Percentiles rank a stretch among this genome's conserved stretches.
phyloP scores from a whole-genome alignment of 495 filamentous ascomycete species.

The Annulohypoxylon bovei region DNA sequence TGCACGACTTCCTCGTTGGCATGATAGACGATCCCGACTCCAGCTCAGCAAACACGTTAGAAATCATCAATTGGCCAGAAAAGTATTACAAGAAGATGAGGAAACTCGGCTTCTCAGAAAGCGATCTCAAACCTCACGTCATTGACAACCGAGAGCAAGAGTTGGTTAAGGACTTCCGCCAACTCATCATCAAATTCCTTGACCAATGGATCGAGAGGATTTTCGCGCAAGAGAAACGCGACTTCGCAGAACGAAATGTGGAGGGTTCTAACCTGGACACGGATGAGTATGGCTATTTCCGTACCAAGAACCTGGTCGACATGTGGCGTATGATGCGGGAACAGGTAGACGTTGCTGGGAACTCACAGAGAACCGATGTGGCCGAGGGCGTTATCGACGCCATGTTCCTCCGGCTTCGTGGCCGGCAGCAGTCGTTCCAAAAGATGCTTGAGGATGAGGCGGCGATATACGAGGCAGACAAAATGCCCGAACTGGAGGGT shows the following conservation, averaged over 20 bases:
- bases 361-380: constrained; percentile 84
- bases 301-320: constrained; percentile 86
- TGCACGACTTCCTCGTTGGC: constrained; percentile 90
- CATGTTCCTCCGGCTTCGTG: constrained; percentile 86
- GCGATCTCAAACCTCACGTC: constrained; percentile 80
- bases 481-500: constrained; percentile 74
- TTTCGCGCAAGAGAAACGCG: constrained; percentile 76
- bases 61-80: constrained; percentile 93
- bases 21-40: constrained; percentile 84
- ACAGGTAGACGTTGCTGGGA: constrained; percentile 81
- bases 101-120: constrained; percentile 79
- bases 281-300: constrained; percentile 86
- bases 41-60: constrained; percentile 79
- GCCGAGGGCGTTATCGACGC: constrained; percentile 93
- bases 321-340: constrained; percentile 98
- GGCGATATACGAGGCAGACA: constrained; percentile 69
- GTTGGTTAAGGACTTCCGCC: constrained; percentile 90
- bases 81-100: constrained; percentile 97
- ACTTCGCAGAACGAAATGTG: constrained; percentile 78
- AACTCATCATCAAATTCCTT: constrained; percentile 91
- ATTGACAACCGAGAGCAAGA: constrained; percentile 89
- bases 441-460: constrained; percentile 88
- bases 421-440: constrained; percentile 85
- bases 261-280: constrained; percentile 79
- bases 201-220: constrained; percentile 98